Base-by-base conservation (phyloP, 2,329 filamentous ascomycete species). In the Pyricularia grisea region DNA sequence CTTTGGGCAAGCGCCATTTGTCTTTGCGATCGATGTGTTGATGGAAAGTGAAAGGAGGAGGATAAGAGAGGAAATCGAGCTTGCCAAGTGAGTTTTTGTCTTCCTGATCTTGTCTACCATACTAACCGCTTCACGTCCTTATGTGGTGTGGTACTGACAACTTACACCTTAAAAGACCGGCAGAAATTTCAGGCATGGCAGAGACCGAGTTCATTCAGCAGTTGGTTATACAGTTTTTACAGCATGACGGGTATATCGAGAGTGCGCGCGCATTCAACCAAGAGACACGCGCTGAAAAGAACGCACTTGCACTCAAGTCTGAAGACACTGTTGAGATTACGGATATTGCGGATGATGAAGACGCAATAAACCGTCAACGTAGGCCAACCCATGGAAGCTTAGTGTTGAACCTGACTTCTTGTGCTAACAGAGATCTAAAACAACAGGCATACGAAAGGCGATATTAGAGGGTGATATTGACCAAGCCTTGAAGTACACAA, bases 391-490 rank as follows among this genome's bases (percentile, higher is more conserved):
- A 5, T 11, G 33, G 58, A 23, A 31, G 1, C n/a, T 25, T 28
- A 67, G 1, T 36, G 63, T 70, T 74, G 67, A 72, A 2, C 36
- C 2, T 25, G 9, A 36, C 11, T n/a, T 10, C 11, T 65, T 30
- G 42, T 67, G 64, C 66, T 66, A n/a, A 67, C 58, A 12, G 23
- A 9, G 9, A 23, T 12, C 9, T 27, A 23, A 27, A 61, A 27
- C 23, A 30, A 20, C 30, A 97, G 92, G 89, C 77, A 97, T 98
- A 72, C 89, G 95, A 68, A 85, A 88, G 72, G 92, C 94, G 0
- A 93, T 99, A 65, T 83, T 98, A 2, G 92, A 97, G 70, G 95
- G 95, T 27, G 92, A 99, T 74, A 92, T 99, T 70, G 95, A 98
- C 78, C 88, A 86, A 73, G 94, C 94, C 0, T 84, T 98, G n/a